Percentiles rank a stretch among this genome's conserved stretches.
phyloP scores from a whole-genome alignment of 495 filamentous ascomycete species.

The Talaromyces liani region DNA sequence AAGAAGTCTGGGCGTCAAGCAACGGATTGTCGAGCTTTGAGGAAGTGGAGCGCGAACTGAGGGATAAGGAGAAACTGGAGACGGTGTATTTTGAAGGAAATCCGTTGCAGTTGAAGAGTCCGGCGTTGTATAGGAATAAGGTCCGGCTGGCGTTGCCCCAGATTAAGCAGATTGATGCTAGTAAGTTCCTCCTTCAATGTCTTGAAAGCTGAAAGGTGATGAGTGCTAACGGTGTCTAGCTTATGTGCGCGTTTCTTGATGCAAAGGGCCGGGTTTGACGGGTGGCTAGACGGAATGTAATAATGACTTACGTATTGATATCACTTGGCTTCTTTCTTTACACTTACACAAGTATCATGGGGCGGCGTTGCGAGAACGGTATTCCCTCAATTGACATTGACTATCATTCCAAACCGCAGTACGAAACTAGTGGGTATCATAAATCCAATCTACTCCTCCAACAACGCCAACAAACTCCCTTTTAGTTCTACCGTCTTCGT shows the following conservation, averaged over 20 bases:
- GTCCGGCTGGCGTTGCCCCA: constrained; percentile 79
- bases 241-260: constrained; percentile 20
- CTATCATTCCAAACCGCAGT: not conserved
- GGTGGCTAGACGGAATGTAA: not conserved
- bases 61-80: constrained; percentile 67
- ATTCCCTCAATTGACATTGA: not conserved
- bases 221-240: constrained; percentile 12
- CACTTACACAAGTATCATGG: not conserved
- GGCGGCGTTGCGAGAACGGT: not conserved
- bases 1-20: constrained; percentile 93
- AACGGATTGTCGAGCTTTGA: constrained; percentile 71
- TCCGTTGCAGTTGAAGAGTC: constrained; percentile 69
- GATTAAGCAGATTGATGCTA: constrained; percentile 90
- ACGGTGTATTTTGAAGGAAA: constrained; percentile 99
- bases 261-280: not conserved
- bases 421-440: not conserved
- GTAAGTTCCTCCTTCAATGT: constrained; percentile 49
- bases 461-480: not conserved
- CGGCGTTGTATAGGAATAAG: constrained; percentile 87
- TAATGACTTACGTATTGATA: constrained; percentile 6
- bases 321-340: not conserved
- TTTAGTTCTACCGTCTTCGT: not conserved
- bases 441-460: not conserved
- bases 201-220: not conserved
- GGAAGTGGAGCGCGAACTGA: constrained; percentile 76